These are phyloP conservation scores for Penicillium oxalicum DNA, from an alignment of 2,329 filamentous ascomycete species.

Conservation along the genomic window DNA sequence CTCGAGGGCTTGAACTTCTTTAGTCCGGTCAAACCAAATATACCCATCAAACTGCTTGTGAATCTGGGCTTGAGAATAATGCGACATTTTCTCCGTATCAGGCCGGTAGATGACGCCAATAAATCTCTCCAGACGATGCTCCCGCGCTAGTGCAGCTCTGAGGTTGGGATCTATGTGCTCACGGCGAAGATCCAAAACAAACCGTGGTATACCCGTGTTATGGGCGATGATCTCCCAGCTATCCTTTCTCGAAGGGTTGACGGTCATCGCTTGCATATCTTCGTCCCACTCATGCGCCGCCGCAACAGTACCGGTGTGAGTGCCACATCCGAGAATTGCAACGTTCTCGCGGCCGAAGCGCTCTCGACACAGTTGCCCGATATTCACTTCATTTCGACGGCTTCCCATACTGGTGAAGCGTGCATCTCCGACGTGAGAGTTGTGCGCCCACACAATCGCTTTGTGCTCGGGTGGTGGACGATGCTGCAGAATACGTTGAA, in stretches of 20 bases:
- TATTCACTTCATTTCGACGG: slow-evolving; percentile 43
- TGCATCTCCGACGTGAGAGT: slow-evolving; percentile 51
- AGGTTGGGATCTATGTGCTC: slow-evolving; percentile 32
- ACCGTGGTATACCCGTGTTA: slow-evolving; percentile 40
- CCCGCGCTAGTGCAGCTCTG: slow-evolving; percentile 32
- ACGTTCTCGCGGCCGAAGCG: slow-evolving; percentile 38
- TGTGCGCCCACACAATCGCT: slow-evolving; percentile 51
- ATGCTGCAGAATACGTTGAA: slow-evolving; percentile 41
- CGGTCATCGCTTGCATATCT: slow-evolving; percentile 47
- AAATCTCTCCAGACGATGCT: slow-evolving; percentile 44
- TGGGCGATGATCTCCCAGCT: slow-evolving; percentile 49
- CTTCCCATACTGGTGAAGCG: slow-evolving; percentile 47
- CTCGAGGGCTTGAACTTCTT: slow-evolving; percentile 44
- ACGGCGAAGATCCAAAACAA: slow-evolving; percentile 44
- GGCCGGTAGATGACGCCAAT: slow-evolving; percentile 51
- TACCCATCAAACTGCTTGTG: slow-evolving; percentile 47
- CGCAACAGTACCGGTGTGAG: slow-evolving; percentile 48
- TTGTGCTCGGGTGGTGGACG: slow-evolving; percentile 35
- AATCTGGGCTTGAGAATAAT: slow-evolving; percentile 45
- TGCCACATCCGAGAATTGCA: slow-evolving; percentile 44
- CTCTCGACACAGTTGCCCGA: slow-evolving; percentile 51
- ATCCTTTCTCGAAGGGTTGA: slow-evolving; percentile 42
- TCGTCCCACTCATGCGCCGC: slow-evolving; percentile 49
- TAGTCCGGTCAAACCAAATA: slow-evolving; percentile 47
- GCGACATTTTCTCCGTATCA: slow-evolving; percentile 45